Percentiles rank a stretch among this genome's conserved stretches.
These are phyloP conservation scores for Trichoderma asperelloides DNA, from an alignment of 495 filamentous ascomycete species.

Conservation along the genomic window DNA sequence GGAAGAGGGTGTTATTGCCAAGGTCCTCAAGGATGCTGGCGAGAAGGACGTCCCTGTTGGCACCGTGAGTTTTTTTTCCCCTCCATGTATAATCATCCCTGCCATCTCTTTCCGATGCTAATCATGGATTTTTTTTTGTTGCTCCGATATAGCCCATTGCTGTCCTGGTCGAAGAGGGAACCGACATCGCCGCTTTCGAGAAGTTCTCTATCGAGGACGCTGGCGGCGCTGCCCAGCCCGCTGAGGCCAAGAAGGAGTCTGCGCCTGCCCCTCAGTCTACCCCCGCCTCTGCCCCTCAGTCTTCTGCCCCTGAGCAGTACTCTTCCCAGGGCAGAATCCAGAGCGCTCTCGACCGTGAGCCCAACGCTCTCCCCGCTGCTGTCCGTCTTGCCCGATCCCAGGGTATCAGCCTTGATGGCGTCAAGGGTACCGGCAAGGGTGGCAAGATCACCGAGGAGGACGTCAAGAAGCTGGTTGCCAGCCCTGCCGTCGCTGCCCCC, in stretches of 20 bases:
- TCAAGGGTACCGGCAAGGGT: conserved; percentile 83
- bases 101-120: conserved; percentile 12
- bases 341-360: conserved; percentile 72
- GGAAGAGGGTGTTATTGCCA: conserved; percentile 92
- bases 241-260: conserved; percentile 52
- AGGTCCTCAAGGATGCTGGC: conserved; percentile 86
- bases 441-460: conserved; percentile 88
- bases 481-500: conserved; percentile 39
- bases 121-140: conserved; percentile 5
- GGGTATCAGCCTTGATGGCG: conserved; percentile 63
- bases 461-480: conserved; percentile 63
- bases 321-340: conserved; percentile 69
- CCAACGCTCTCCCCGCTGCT: conserved; percentile 61
- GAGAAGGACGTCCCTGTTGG: conserved; percentile 94
- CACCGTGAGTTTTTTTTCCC: conserved; percentile 56
- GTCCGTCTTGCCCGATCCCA: conserved; percentile 79
- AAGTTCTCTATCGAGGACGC: conserved; percentile 84
- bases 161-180: conserved; percentile 83
- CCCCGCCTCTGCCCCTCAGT: conserved; percentile 48
- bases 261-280: conserved; percentile 51
- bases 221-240: conserved; percentile 64
- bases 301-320: conserved; percentile 58
- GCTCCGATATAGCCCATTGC: conserved; percentile 70
- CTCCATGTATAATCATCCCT: conserved; percentile 11
- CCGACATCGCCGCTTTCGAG: conserved; percentile 78